Evolutionary conservation across 345 rosid species (phyloP).

Genomic region (Melaleuca quinquenervia): DNA sequence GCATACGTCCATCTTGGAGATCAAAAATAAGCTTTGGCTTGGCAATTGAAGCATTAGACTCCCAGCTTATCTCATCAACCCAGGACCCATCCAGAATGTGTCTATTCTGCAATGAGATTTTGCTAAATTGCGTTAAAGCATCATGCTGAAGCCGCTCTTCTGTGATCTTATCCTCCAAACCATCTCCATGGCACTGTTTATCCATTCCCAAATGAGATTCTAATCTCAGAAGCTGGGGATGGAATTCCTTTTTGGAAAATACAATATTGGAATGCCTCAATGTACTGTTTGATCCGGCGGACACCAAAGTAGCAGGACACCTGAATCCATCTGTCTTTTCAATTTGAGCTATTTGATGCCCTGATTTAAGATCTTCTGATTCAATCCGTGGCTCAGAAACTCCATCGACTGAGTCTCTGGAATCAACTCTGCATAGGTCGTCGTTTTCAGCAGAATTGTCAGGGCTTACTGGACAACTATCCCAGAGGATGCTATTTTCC

Average conservation of each 20-base stretch:
- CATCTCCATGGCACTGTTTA: slow-evolving; percentile 10
- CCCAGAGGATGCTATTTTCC: slow-evolving; percentile 88
- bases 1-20: slow-evolving; percentile 94
- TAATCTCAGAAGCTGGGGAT: slow-evolving; percentile 89
- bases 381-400: slow-evolving; percentile 17
- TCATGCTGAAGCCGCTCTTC: slow-evolving; percentile 25
- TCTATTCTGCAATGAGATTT: slow-evolving; percentile 41
- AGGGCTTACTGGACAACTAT: slow-evolving; percentile 40
- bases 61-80: slow-evolving; percentile 83
- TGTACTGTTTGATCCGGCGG: not conserved
- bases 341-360: not conserved
- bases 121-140: slow-evolving; percentile 35
- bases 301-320: not conserved
- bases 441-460: slow-evolving; percentile 28
- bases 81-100: slow-evolving; percentile 68
- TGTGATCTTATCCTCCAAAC: slow-evolving; percentile 4
- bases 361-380: not conserved
- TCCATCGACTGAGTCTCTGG: slow-evolving; percentile 3
- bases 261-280: not conserved
- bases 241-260: slow-evolving; percentile 24
- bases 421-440: slow-evolving; percentile 18
- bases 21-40: slow-evolving; percentile 81
- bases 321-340: not conserved
- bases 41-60: slow-evolving; percentile 24
- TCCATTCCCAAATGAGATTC: slow-evolving; percentile 42